These are phyloP conservation scores for Psilocybe azurescens DNA, from an alignment of 768 basidiomycete species.

Conservation along the genomic window DNA sequence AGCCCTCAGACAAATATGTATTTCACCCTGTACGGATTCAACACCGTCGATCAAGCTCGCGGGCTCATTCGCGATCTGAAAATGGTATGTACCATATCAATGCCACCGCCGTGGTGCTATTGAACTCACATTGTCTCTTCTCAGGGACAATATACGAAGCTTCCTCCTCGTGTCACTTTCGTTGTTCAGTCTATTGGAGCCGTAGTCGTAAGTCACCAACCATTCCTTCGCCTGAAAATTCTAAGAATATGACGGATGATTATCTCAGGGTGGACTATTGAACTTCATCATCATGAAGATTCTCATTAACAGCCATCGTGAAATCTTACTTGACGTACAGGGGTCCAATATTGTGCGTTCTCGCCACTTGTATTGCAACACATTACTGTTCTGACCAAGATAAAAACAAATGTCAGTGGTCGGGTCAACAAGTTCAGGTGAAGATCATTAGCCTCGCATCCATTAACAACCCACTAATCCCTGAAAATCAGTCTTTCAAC, in stretches of 20 bases:
- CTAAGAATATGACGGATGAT: not conserved
- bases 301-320: slow-evolving; percentile 52
- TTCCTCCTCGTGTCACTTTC: slow-evolving; percentile 70
- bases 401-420: slow-evolving; percentile 41
- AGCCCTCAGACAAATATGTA: slow-evolving; percentile 59
- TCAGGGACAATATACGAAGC: slow-evolving; percentile 55
- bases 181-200: slow-evolving; percentile 62
- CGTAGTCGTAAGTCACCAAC: slow-evolving; percentile 45
- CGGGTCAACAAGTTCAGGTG: slow-evolving; percentile 45
- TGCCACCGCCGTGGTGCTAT: no score
- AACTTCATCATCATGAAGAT: slow-evolving; percentile 62
- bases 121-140: no score
- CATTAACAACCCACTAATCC: not conserved
- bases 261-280: slow-evolving; percentile 38
- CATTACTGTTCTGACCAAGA: no score
- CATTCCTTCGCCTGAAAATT: no score
- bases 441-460: no score
- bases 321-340: slow-evolving; percentile 53
- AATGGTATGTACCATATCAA: slow-evolving; percentile 34
- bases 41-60: slow-evolving; percentile 52
- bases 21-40: slow-evolving; percentile 47
- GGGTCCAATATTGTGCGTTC: slow-evolving; percentile 56
- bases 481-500: slow-evolving; percentile 37
- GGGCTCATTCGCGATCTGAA: slow-evolving; percentile 66
- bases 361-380: not conserved